Evolutionary conservation across 202 grass and related monocot genomes (phyloP).

Genomic region (Zizania palustris): DNA sequence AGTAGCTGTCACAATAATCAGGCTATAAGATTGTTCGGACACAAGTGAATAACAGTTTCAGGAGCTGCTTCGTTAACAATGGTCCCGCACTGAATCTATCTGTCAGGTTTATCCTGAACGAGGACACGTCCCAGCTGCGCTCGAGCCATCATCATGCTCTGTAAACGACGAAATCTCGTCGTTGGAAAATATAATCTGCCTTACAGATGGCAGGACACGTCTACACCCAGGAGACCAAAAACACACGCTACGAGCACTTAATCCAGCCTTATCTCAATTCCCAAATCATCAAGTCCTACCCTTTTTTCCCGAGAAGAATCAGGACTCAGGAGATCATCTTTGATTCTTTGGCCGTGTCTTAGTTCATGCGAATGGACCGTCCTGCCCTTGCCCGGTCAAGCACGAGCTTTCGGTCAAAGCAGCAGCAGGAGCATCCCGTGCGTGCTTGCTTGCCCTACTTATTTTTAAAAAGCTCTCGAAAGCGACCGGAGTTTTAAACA

Average conservation of each 20-base stretch:
- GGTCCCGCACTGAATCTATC: too few species aligned
- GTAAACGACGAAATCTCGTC: not conserved
- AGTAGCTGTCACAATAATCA: too few species aligned
- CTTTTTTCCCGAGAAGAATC: not conserved
- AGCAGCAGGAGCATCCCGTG: conserved; percentile 24
- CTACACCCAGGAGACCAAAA: not conserved
- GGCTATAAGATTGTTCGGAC: too few species aligned
- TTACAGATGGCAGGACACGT: not conserved
- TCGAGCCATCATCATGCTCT: too few species aligned
- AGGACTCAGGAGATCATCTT: not conserved
- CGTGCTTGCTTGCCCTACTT: conserved; percentile 38
- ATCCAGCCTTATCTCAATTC: not conserved
- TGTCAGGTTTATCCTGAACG: too few species aligned
- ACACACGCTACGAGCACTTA: not conserved
- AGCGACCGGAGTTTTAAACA: conserved; percentile 31
- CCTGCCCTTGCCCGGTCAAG: conserved; percentile 43
- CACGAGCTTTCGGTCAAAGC: conserved; percentile 46
- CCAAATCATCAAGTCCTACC: not conserved
- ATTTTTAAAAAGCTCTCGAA: conserved; percentile 28
- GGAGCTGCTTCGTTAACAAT: too few species aligned
- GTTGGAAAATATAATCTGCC: not conserved
- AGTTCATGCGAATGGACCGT: conserved; percentile 10
- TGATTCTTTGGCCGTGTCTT: not conserved
- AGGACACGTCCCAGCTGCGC: too few species aligned
- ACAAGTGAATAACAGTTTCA: too few species aligned